Conservation (phyloP, 768 basidiomycete species). For the Xanthoconium stramineum region DNA sequence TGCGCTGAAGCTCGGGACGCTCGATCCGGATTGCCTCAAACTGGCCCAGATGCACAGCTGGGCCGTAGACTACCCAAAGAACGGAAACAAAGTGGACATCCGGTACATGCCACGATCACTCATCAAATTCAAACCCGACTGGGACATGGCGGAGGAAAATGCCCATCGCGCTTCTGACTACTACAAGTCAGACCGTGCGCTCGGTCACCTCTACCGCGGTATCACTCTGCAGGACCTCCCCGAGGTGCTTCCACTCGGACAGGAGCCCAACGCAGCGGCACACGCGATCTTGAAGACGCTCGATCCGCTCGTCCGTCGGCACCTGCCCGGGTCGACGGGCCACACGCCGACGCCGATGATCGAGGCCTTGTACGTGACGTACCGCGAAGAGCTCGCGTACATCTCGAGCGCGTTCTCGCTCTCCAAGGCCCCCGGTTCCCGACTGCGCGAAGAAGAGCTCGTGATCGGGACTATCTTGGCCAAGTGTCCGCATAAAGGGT, state of each 20-base stretch:
- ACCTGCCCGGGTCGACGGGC: not conserved
- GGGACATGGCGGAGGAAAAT: conserved; percentile 63
- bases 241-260: conserved; percentile 5
- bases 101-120: conserved; percentile 49
- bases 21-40: conserved; percentile 51
- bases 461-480: conserved; percentile 73
- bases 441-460: conserved; percentile 69
- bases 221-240: conserved; percentile 44
- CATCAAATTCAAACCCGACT: conserved; percentile 74
- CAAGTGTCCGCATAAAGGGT: conserved; percentile 53
- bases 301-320: conserved; percentile 17
- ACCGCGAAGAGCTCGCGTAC: conserved; percentile 65
- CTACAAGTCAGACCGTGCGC: conserved; percentile 66
- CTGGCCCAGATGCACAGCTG: conserved; percentile 57
- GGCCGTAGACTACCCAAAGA: conserved; percentile 82
- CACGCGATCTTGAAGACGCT: conserved; percentile 33
- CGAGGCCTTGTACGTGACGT: conserved; percentile 31
- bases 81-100: conserved; percentile 63
- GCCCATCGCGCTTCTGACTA: conserved; percentile 57
- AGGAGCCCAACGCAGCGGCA: conserved; percentile 13
- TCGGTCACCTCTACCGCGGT: conserved; percentile 68
- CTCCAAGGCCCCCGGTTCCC: conserved; percentile 50
- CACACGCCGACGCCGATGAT: not conserved
- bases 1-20: conserved; percentile 51
- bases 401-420: conserved; percentile 68